Evolutionary conservation across 1,284 basidiomycete species (phyloP).

Genomic region (Cutaneotrichosporon sp.): DNA sequence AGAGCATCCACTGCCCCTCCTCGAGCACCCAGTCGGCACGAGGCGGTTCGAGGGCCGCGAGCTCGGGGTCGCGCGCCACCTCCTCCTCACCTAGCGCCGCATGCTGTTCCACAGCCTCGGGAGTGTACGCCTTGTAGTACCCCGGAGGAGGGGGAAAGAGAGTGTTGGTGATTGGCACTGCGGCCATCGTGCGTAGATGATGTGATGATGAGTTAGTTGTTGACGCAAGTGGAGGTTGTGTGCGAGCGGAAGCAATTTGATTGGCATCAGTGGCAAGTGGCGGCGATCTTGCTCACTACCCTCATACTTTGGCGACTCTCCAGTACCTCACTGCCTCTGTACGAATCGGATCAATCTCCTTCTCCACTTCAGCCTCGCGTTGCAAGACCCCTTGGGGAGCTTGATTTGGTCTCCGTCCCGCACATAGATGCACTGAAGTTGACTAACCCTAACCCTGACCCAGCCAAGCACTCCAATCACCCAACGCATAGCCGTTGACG

Average conservation of each 20-base stretch:
- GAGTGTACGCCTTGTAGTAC: constrained; percentile 43
- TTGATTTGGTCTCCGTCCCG: too few relatives aligned
- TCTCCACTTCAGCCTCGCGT: too few relatives aligned
- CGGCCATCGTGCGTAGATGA: constrained; percentile 20
- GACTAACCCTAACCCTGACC: too few relatives aligned
- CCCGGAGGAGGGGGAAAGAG: constrained; percentile 49
- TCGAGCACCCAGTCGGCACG: constrained; percentile 43
- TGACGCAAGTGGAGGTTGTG: not conserved
- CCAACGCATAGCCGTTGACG: too few relatives aligned
- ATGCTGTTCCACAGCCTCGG: constrained; percentile 29
- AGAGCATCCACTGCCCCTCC: constrained; percentile 47
- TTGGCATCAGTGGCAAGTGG: too few relatives aligned
- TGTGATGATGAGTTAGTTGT: not conserved
- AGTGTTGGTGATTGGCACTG: constrained; percentile 45
- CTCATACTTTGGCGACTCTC: too few relatives aligned
- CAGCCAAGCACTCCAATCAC: too few relatives aligned
- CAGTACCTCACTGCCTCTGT: too few relatives aligned
- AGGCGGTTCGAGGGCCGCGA: constrained; percentile 33
- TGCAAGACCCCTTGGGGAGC: too few relatives aligned
- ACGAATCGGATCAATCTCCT: too few relatives aligned
- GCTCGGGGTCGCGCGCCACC: constrained; percentile 22
- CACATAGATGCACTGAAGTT: too few relatives aligned
- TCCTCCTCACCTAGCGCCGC: constrained; percentile 17
- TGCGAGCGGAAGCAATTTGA: not conserved
- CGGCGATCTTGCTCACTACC: too few relatives aligned